Conservation (phyloP, 495 filamentous ascomycete genomes). For the Beverwykella pulmonaria region DNA sequence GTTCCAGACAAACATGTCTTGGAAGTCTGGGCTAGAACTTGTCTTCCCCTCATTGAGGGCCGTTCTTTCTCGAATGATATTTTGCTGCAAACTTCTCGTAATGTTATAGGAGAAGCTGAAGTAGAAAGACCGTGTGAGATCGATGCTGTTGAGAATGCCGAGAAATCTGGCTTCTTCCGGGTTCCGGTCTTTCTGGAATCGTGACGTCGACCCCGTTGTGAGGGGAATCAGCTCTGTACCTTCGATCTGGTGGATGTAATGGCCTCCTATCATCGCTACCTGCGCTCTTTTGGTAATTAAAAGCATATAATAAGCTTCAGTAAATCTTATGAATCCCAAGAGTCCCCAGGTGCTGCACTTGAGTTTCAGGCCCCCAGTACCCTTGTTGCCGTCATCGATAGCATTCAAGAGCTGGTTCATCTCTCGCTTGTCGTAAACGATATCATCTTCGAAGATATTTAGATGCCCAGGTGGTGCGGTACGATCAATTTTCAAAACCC, state of each 20-base stretch:
- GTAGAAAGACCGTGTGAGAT: constrained; percentile 89
- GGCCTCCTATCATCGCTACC: constrained; percentile 92
- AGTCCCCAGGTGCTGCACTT: constrained; percentile 92
- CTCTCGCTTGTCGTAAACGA: constrained; percentile 87
- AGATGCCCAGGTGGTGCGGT: constrained; percentile 80
- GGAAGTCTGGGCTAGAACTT: constrained; percentile 65
- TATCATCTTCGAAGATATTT: constrained; percentile 87
- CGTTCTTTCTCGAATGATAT: constrained; percentile 80
- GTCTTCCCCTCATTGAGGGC: constrained; percentile 64
- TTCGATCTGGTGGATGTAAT: constrained; percentile 94
- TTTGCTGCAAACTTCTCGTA: constrained; percentile 88
- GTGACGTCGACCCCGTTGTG: constrained; percentile 63
- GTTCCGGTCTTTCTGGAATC: constrained; percentile 76
- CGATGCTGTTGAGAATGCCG: constrained; percentile 84
- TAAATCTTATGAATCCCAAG: constrained; percentile 93
- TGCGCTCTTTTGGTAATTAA: constrained; percentile 94
- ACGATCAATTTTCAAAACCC: constrained; percentile 92
- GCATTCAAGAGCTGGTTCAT: constrained; percentile 91
- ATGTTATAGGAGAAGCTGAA: constrained; percentile 99
- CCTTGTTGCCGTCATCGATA: constrained; percentile 94
- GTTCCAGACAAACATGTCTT: constrained; percentile 99
- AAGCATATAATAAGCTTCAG: constrained; percentile 96
- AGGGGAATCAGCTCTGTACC: constrained; percentile 92
- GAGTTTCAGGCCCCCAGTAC: constrained; percentile 85
- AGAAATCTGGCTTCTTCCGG: constrained; percentile 89